A percentile compares a stretch with the other conserved stretches of the same genome.
Conservation (phyloP, 352 stramenopile species). For the Phytophthora uliginosa region DNA sequence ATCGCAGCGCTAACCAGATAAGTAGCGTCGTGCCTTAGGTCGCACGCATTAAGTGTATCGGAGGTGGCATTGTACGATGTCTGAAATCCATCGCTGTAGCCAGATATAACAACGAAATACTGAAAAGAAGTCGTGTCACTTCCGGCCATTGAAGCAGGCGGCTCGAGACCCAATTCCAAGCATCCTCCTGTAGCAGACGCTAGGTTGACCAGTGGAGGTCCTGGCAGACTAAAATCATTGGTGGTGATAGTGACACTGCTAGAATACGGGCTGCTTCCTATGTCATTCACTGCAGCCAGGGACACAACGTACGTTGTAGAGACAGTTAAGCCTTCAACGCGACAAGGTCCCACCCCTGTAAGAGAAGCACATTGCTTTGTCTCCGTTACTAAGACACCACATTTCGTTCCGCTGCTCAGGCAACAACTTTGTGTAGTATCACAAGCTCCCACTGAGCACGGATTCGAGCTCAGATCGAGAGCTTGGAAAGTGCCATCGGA, state of each 20-base stretch:
- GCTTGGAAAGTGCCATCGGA: not conserved
- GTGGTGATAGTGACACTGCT: slow-evolving; percentile 9
- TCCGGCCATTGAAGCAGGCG: slow-evolving; percentile 36
- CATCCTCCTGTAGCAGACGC: slow-evolving; percentile 28
- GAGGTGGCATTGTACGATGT: slow-evolving; percentile 1
- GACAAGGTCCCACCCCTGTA: slow-evolving; percentile 16
- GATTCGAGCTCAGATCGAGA: not conserved
- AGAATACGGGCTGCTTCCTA: slow-evolving; percentile 45
- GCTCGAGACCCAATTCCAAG: not conserved
- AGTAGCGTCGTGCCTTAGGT: slow-evolving; percentile 31
- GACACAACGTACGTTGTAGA: slow-evolving; percentile 42
- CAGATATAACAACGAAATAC: slow-evolving; percentile 30
- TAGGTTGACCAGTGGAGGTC: slow-evolving; percentile 34
- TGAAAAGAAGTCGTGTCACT: slow-evolving; percentile 27
- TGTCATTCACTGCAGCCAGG: slow-evolving; percentile 41
- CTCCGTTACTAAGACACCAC: slow-evolving; percentile 25
- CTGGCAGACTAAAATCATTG: slow-evolving; percentile 36
- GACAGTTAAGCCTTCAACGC: slow-evolving; percentile 36
- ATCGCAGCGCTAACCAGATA: slow-evolving; percentile 40
- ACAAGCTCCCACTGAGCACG: slow-evolving; percentile 24
- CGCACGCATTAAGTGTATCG: slow-evolving; percentile 13
- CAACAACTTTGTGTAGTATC: slow-evolving; percentile 25
- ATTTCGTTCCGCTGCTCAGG: slow-evolving; percentile 21
- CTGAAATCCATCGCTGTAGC: not conserved
- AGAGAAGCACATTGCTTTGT: slow-evolving; percentile 21